A percentile compares a stretch with the other conserved stretches of the same genome.
Conservation (phyloP, 2,329 filamentous ascomycete species). For the Thielaviopsis ethacetica region DNA sequence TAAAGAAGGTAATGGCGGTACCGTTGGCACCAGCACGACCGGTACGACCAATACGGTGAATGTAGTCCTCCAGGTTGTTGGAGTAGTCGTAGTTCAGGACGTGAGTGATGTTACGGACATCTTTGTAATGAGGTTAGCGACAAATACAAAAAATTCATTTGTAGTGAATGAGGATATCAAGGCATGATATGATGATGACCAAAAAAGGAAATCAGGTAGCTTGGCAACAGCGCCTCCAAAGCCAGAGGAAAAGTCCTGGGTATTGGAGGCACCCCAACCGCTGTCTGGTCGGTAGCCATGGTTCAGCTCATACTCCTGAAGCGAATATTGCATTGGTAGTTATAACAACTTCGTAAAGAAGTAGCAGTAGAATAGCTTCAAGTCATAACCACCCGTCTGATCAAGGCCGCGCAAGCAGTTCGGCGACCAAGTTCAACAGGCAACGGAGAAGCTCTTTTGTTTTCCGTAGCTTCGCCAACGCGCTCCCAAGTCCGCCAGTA, state of each 20-base stretch:
- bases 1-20: conserved; percentile 97
- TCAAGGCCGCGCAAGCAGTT: background rate
- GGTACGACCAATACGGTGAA: conserved; percentile 91
- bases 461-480: background rate
- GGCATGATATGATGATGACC: conserved; percentile 31
- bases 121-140: conserved; percentile 38
- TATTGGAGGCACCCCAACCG: background rate
- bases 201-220: conserved; percentile 23
- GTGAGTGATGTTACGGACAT: conserved; percentile 99
- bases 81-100: conserved; percentile 99
- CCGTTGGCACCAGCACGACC: conserved; percentile 87
- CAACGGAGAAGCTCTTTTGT: background rate
- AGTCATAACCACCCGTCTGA: conserved; percentile 4
- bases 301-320: conserved; percentile 4
- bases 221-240: background rate
- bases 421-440: conserved; percentile 4
- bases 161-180: conserved; percentile 47
- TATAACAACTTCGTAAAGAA: background rate
- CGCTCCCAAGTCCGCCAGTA: background rate
- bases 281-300: background rate
- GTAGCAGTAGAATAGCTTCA: background rate
- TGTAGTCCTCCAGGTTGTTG: conserved; percentile 98
- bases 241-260: background rate
- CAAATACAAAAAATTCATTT: conserved; percentile 28
- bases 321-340: conserved; percentile 6